Percentiles rank a stretch among this genome's conserved stretches.
phyloP scores from a whole-genome alignment of 495 filamentous ascomycete genomes.

The Hypoxylon cercidicola region DNA sequence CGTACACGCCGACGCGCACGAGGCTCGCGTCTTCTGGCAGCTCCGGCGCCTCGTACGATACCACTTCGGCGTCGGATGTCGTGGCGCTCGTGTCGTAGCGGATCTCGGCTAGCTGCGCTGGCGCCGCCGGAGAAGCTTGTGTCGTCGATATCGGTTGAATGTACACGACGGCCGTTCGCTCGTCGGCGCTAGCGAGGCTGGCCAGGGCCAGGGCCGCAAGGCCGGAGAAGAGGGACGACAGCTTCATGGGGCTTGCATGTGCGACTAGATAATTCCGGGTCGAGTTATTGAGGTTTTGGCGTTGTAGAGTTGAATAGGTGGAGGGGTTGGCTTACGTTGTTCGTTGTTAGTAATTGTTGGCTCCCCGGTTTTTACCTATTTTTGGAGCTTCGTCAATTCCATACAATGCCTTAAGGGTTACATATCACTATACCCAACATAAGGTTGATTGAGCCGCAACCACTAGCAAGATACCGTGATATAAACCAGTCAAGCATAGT shows the following conservation, averaged over 20 bases:
- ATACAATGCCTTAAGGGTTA: no score
- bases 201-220: constrained; percentile 47
- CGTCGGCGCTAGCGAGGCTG: constrained; percentile 37
- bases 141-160: constrained; percentile 56
- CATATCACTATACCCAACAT: not conserved
- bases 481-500: not conserved
- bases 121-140: constrained; percentile 40
- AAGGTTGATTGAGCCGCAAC: constrained; percentile 31
- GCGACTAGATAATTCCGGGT: not conserved
- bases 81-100: constrained; percentile 51
- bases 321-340: constrained; percentile 36
- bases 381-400: not conserved
- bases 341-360: constrained; percentile 21
- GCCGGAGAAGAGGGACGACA: constrained; percentile 41
- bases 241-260: constrained; percentile 36
- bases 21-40: constrained; percentile 51
- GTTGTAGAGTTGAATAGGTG: not conserved
- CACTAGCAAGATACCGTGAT: not conserved
- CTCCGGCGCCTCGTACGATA: constrained; percentile 60
- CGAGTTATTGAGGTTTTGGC: not conserved
- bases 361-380: constrained; percentile 26
- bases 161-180: constrained; percentile 53
- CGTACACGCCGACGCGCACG: constrained; percentile 62
- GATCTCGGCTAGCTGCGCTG: constrained; percentile 59
- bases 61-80: constrained; percentile 46